Percentiles rank a stretch among this genome's conserved stretches.
phyloP scores from a whole-genome alignment of 2,329 filamentous ascomycete genomes.

The Sporothrix curviconia region DNA sequence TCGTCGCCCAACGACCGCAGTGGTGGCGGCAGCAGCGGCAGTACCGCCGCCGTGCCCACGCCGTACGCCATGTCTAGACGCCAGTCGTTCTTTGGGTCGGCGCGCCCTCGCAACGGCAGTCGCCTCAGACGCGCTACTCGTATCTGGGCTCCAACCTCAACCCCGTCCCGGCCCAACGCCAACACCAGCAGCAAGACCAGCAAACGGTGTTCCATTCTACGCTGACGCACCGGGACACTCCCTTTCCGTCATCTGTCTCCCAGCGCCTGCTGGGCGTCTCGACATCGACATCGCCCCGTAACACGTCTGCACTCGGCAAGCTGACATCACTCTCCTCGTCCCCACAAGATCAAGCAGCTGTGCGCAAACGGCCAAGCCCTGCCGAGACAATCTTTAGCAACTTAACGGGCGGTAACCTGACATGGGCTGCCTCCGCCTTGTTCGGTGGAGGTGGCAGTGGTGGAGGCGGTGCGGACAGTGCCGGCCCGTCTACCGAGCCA shows the following conservation, averaged over 20 bases:
- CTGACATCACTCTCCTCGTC: conserved; percentile 30
- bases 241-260: conserved; percentile 30
- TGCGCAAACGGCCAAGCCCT: conserved; percentile 52
- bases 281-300: conserved; percentile 14
- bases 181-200: conserved; percentile 8
- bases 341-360: conserved; percentile 27
- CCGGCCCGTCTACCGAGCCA: conserved; percentile 33
- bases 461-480: conserved; percentile 14
- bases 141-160: neutral
- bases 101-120: conserved; percentile 7
- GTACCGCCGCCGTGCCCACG: neutral
- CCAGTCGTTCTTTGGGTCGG: conserved; percentile 5
- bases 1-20: conserved; percentile 34
- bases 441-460: conserved; percentile 21
- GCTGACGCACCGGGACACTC: conserved; percentile 5
- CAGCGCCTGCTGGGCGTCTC: conserved; percentile 20
- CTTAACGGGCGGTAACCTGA: conserved; percentile 46
- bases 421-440: conserved; percentile 43
- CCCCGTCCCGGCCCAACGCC: neutral
- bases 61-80: conserved; percentile 9
- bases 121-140: conserved; percentile 5
- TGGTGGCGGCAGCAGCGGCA: neutral
- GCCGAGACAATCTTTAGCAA: conserved; percentile 54
- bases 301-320: conserved; percentile 1
- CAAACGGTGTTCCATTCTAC: conserved; percentile 7